Percentiles rank a stretch among this genome's conserved stretches.
These are phyloP conservation scores for Typha latifolia DNA, from an alignment of 176 grass and related monocot species.

Conservation along the genomic window DNA sequence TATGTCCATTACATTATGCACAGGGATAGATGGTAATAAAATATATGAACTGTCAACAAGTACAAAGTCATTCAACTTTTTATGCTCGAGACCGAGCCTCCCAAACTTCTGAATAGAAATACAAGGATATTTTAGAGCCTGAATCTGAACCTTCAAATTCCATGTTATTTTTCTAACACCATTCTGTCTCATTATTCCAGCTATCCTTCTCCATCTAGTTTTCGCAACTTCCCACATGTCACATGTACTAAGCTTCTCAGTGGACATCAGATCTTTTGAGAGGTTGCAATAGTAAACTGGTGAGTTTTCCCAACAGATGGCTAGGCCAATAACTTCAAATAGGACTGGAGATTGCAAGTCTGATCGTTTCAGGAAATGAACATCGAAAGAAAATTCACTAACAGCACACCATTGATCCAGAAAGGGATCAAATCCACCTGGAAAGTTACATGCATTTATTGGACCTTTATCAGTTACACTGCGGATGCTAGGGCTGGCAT, in stretches of 20 bases:
- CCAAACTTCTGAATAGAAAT: constrained; percentile 62
- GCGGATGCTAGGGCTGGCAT: neutral
- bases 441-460: constrained; percentile 48
- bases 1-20: constrained; percentile 65
- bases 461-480: constrained; percentile 50
- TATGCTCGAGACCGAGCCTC: constrained; percentile 39
- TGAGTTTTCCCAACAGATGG: constrained; percentile 86
- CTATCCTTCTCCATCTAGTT: constrained; percentile 64
- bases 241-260: constrained; percentile 29
- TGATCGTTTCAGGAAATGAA: constrained; percentile 65
- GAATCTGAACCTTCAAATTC: constrained; percentile 88
- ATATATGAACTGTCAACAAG: constrained; percentile 63
- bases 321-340: constrained; percentile 82
- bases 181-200: constrained; percentile 54
- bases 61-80: constrained; percentile 47
- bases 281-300: constrained; percentile 83
- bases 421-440: constrained; percentile 75
- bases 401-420: constrained; percentile 59
- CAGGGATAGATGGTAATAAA: constrained; percentile 44
- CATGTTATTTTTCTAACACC: constrained; percentile 64
- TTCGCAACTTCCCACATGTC: constrained; percentile 41
- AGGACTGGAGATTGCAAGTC: constrained; percentile 22
- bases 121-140: constrained; percentile 74
- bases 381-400: constrained; percentile 78
- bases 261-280: constrained; percentile 55